Evolutionary conservation across 306 rosid species (phyloP).

Genomic region (Purshia tridentata): DNA sequence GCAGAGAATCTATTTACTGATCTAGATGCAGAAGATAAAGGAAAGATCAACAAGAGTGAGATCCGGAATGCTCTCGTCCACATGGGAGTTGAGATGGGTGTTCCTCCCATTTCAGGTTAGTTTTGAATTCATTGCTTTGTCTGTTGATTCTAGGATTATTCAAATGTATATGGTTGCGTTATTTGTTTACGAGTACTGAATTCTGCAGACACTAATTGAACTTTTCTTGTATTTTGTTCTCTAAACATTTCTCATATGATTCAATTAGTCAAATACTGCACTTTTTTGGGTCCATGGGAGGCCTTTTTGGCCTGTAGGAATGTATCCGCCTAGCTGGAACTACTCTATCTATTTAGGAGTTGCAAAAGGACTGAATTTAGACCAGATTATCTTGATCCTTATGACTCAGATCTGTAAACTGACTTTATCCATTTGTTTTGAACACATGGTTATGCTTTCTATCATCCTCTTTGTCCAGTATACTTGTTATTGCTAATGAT

Average conservation of each 20-base stretch:
- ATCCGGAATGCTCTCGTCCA: constrained; percentile 67
- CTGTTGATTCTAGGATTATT: background rate
- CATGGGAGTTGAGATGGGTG: constrained; percentile 96
- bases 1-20: constrained; percentile 86
- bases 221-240: background rate
- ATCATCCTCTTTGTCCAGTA: background rate
- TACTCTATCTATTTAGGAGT: background rate
- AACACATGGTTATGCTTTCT: background rate
- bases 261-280: background rate
- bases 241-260: background rate
- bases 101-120: constrained; percentile 89
- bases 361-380: background rate
- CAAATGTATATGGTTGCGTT: background rate
- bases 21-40: constrained; percentile 81
- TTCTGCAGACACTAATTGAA: background rate
- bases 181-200: background rate
- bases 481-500: background rate
- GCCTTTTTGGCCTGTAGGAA: background rate
- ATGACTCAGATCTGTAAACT: background rate
- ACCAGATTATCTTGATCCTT: background rate
- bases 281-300: background rate
- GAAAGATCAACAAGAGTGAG: constrained; percentile 75
- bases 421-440: background rate
- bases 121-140: background rate
- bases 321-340: background rate